A percentile compares a stretch with the other conserved stretches of the same genome.
Evolutionary conservation across 305 asterid genomes (phyloP).

Genomic region (Salvia sclarea): DNA sequence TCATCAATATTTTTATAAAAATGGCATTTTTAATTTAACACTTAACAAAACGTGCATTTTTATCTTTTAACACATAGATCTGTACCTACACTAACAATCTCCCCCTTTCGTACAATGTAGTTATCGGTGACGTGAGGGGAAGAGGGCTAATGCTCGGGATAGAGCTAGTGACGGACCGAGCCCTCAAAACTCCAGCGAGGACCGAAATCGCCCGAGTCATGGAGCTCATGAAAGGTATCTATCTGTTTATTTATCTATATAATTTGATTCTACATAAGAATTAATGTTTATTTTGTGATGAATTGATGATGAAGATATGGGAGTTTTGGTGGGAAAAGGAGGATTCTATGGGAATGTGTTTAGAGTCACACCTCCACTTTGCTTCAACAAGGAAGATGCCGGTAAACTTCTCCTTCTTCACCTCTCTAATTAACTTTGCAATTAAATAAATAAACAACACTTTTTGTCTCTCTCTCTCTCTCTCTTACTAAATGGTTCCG

Average conservation of each 20-base stretch:
- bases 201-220: conserved; percentile 58
- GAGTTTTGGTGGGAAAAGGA: conserved; percentile 82
- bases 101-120: conserved; percentile 27
- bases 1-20: no score
- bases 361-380: conserved; percentile 88
- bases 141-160: conserved; percentile 83
- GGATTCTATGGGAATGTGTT: conserved; percentile 83
- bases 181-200: conserved; percentile 74
- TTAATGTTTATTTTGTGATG: conserved; percentile 2
- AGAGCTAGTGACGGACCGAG: conserved; percentile 64
- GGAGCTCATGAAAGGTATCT: conserved; percentile 83
- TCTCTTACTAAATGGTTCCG: background rate
- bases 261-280: background rate
- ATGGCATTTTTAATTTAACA: no score
- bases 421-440: background rate
- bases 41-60: no score
- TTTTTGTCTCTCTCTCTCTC: background rate
- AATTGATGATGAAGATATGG: conserved; percentile 52
- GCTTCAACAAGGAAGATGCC: conserved; percentile 76
- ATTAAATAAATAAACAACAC: background rate
- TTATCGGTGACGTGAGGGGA: conserved; percentile 77
- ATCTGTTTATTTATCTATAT: background rate
- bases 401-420: conserved; percentile 43
- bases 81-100: conserved; percentile 5
- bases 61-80: no score